Conservation (phyloP, 345 rosid genomes). For the Citrus trifoliata region DNA sequence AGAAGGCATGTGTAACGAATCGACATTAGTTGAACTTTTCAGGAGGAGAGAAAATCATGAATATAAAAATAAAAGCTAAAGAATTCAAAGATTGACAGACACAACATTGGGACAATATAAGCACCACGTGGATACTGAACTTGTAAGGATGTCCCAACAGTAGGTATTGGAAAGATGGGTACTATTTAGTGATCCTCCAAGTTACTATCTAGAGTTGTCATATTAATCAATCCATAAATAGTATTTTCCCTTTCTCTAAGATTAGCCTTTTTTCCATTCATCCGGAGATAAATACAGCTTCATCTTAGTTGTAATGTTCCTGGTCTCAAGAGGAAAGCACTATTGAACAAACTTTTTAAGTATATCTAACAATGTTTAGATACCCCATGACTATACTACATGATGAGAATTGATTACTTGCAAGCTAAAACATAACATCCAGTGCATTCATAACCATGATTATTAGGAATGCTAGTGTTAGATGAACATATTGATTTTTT, state of each 20-base stretch:
- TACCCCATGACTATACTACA: background rate
- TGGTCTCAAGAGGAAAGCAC: background rate
- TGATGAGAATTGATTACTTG: background rate
- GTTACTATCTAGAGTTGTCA: background rate
- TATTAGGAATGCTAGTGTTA: background rate
- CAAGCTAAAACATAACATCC: background rate
- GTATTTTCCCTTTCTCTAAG: background rate
- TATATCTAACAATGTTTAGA: background rate
- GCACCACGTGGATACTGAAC: background rate
- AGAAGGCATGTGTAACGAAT: slow-evolving; percentile 1
- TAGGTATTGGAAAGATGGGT: background rate
- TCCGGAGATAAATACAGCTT: background rate
- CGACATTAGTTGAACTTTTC: background rate
- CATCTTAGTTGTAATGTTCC: background rate
- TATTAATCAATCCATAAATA: background rate
- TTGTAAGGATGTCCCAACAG: background rate
- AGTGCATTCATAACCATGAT: background rate
- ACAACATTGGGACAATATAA: background rate
- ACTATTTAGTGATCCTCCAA: background rate
- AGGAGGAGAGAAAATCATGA: background rate
- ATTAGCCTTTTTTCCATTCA: background rate
- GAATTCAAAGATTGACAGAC: background rate
- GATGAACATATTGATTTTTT: background rate
- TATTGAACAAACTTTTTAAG: background rate
- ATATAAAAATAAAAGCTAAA: background rate